A percentile compares a stretch with the other conserved stretches of the same genome.
Evolutionary conservation across 2,329 filamentous ascomycete species (phyloP).

Genomic region (Neonectria neomacrospora): DNA sequence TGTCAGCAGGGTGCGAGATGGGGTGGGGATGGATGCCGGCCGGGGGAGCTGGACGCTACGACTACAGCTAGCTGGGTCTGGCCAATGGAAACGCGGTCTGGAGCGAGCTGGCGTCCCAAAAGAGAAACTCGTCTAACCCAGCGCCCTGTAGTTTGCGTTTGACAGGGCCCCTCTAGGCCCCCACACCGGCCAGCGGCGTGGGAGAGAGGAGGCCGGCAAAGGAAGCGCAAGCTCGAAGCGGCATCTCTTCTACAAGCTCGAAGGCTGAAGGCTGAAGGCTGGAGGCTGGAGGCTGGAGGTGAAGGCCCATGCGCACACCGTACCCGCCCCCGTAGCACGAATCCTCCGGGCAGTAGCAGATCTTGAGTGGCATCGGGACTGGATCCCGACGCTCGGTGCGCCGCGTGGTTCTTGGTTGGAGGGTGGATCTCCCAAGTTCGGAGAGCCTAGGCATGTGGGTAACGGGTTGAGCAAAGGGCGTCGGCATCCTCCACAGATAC

Average conservation of each 20-base stretch:
- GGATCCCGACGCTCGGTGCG: slow-evolving; percentile 18
- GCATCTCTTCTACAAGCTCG: not conserved
- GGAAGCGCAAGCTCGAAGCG: not conserved
- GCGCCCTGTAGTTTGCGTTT: slow-evolving; percentile 38
- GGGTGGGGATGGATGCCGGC: slow-evolving; percentile 3
- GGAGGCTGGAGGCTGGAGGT: no score
- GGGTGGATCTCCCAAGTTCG: not conserved
- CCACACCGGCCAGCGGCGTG: slow-evolving; percentile 22
- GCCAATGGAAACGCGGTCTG: slow-evolving; percentile 33
- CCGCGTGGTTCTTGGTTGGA: slow-evolving; percentile 6
- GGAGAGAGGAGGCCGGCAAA: not conserved
- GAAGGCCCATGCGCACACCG: not conserved
- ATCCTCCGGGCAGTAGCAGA: slow-evolving; percentile 18
- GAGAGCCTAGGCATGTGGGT: not conserved
- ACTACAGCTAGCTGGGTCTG: slow-evolving; percentile 4
- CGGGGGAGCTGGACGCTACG: not conserved
- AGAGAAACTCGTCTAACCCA: slow-evolving; percentile 42
- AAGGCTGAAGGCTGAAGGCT: no score
- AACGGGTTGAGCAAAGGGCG: not conserved
- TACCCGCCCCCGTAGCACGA: not conserved
- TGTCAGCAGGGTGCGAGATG: not conserved
- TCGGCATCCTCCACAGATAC: not conserved
- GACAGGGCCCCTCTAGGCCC: slow-evolving; percentile 19
- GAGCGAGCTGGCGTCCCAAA: slow-evolving; percentile 35
- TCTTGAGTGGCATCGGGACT: slow-evolving; percentile 33